Base-by-base conservation (phyloP, 768 basidiomycete species). In the Panaeolus cyanescens region DNA sequence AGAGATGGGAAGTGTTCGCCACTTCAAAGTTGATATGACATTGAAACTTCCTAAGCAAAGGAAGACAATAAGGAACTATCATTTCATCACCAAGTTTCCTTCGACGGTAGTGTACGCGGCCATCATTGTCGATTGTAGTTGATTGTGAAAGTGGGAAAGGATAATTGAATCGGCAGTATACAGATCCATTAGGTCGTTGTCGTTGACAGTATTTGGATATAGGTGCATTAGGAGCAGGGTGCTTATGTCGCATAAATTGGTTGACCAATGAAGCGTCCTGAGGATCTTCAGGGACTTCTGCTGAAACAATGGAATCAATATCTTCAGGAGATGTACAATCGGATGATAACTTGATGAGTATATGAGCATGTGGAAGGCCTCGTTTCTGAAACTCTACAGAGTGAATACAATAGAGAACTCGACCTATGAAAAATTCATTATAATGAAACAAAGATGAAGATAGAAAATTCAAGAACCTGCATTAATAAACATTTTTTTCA, bases 351-450 rank as follows among this genome's bases (percentile, higher is more conserved):
- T 75, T 76, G 59, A 77, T 55, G 28, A 81, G 62, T 45, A 79
- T 75, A 59, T 80, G 79, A 0, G 71, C 70, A 64, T 81, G 78
- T 0, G 78, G 78, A 0, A 79, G 62, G 1, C 79, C 76, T 1
- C 72, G 68, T 55, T 80, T 79, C 56, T 80, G 79, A 59, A 80
- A 80, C 61, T 81, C 77, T 30, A 79, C 65, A 6, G 60, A 66
- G 25, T 76, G 66, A 5, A 81, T 71, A 15, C 60, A 30, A 55
- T 79, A 79, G 1, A 71, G 13, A 0, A 64, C 59, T 2, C n/a
- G n/a, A n/a, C n/a, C n/a, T n/a, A n/a, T n/a, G n/a, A n/a, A n/a
- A n/a, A n/a, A n/a, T n/a, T n/a, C n/a, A n/a, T n/a, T n/a, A n/a
- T n/a, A n/a, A n/a, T n/a, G n/a, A n/a, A n/a, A n/a, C n/a, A n/a